Evolutionary conservation across 805 yeast species (phyloP).

Genomic region (Ogataea ramenticola): DNA sequence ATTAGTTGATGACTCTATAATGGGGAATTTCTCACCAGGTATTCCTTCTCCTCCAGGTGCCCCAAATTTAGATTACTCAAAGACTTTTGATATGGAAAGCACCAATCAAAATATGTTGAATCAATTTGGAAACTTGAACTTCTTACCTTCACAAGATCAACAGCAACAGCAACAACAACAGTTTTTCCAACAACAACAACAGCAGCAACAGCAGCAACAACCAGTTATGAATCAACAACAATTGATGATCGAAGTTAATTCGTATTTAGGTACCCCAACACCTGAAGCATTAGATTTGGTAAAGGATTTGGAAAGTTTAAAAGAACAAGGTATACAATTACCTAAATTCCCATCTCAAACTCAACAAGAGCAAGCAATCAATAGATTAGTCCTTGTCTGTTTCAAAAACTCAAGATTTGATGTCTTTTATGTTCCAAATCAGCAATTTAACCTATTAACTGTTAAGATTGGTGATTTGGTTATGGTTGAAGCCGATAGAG

Average conservation of each 20-base stretch:
- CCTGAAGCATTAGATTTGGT: conserved; percentile 17
- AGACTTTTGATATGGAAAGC: conserved; percentile 13
- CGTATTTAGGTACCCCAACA: conserved; percentile 21
- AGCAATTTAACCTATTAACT: conserved; percentile 10
- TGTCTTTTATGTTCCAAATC: conserved; percentile 56
- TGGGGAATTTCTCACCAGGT: not conserved
- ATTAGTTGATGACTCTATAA: not conserved
- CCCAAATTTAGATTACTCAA: conserved; percentile 15
- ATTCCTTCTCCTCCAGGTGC: conserved; percentile 9
- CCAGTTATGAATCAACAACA: conserved; percentile 12
- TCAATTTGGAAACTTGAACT: conserved; percentile 10
- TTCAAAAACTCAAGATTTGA: conserved; percentile 79
- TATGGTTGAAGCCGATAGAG: conserved; percentile 80
- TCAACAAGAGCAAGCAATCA: conserved; percentile 15
- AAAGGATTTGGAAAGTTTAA: conserved; percentile 15
- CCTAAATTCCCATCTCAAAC: conserved; percentile 26
- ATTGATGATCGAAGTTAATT: conserved; percentile 18
- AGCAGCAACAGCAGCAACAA: conserved; percentile 11
- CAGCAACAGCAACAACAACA: not conserved
- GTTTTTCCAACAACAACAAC: not conserved
- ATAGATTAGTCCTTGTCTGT: conserved; percentile 51
- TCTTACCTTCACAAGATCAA: conserved; percentile 1
- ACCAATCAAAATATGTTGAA: conserved; percentile 2
- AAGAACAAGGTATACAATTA: conserved; percentile 7
- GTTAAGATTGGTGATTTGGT: conserved; percentile 59